Conservation (phyloP, 2,329 filamentous ascomycete genomes). For the Onygenales sp. region DNA sequence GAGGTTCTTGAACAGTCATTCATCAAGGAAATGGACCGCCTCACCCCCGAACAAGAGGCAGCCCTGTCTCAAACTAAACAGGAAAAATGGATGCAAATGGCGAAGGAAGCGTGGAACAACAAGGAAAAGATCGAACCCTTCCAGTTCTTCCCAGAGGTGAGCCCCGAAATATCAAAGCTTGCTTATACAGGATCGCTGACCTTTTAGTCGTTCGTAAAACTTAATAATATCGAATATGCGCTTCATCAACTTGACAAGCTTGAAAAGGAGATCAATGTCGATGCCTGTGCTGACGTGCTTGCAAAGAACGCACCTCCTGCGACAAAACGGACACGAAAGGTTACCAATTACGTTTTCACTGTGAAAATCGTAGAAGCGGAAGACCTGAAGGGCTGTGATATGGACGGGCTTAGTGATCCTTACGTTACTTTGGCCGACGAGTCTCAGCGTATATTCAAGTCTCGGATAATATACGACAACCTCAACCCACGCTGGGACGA, state of each 20-base stretch:
- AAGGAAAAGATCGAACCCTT: constrained; percentile 94
- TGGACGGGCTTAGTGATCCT: constrained; percentile 87
- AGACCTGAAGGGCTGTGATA: constrained; percentile 95
- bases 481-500: constrained; percentile 97
- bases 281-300: constrained; percentile 76
- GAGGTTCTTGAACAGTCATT: constrained; percentile 83
- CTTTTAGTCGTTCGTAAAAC: constrained; percentile 79
- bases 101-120: constrained; percentile 83
- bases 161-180: constrained; percentile 16
- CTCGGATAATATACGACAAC: constrained; percentile 78
- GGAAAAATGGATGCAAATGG: constrained; percentile 86
- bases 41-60: constrained; percentile 78
- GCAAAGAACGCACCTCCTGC: constrained; percentile 62
- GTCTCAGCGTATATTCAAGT: constrained; percentile 91
- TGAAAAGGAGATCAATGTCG: constrained; percentile 82
- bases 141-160: constrained; percentile 86
- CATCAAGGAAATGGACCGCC: constrained; percentile 81
- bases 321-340: constrained; percentile 57
- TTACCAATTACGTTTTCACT: constrained; percentile 91
- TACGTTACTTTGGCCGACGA: constrained; percentile 96
- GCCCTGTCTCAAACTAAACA: constrained; percentile 70
- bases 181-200: constrained; percentile 2
- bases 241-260: constrained; percentile 86
- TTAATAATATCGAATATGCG: constrained; percentile 95
- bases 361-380: constrained; percentile 98